A percentile compares a stretch with the other conserved stretches of the same genome.
phyloP scores from a whole-genome alignment of 139 green algal species.

The Haematococcus lacustris region DNA sequence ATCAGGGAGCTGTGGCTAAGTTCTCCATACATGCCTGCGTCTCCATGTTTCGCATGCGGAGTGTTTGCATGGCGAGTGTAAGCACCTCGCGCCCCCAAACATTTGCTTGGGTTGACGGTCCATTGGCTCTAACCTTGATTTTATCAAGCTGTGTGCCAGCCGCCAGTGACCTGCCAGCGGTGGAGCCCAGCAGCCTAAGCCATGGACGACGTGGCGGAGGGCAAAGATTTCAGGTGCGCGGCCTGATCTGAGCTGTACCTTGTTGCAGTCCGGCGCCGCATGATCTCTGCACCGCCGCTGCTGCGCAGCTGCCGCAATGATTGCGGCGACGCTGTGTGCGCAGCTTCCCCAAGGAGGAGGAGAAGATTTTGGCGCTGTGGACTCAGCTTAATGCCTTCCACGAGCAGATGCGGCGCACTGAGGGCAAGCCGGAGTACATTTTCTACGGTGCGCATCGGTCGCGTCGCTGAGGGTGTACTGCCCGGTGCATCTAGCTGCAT shows the following conservation, averaged over 20 bases:
- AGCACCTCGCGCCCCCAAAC: too few species aligned
- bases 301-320: not conserved
- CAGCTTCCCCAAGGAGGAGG: constrained; percentile 83
- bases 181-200: too few species aligned
- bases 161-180: too few species aligned
- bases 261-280: not conserved
- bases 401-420: constrained; percentile 77
- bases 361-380: constrained; percentile 80
- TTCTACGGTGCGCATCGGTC: constrained; percentile 86
- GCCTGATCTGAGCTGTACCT: not conserved
- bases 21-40: too few species aligned
- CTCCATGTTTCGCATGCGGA: too few species aligned
- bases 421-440: constrained; percentile 89
- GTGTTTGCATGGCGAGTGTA: too few species aligned
- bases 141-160: too few species aligned
- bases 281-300: not conserved
- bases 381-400: constrained; percentile 72
- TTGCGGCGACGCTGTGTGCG: not conserved
- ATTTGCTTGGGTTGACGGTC: too few species aligned
- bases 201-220: constrained; percentile 59
- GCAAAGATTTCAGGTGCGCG: constrained; percentile 58
- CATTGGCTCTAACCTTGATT: too few species aligned
- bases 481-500: too few species aligned
- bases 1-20: too few species aligned
- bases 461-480: too few species aligned